Conservation (phyloP, 768 basidiomycete species). For the Lactifluus echinatus region DNA sequence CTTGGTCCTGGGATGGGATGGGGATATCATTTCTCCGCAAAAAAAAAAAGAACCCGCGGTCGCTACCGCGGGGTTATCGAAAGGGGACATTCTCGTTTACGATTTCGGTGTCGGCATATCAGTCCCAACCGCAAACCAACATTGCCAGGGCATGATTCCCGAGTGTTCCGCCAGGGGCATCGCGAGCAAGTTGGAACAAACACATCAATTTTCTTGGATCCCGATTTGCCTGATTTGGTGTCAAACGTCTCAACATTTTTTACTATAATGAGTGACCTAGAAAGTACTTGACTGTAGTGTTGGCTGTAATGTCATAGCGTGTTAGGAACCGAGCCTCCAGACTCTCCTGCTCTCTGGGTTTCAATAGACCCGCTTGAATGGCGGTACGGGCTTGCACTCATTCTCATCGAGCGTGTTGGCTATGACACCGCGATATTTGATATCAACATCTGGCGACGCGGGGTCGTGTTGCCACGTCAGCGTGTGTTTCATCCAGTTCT, state of each 20-base stretch:
- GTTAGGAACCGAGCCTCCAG: background rate
- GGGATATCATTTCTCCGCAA: no score
- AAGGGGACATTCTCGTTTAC: no score
- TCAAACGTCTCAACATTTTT: background rate
- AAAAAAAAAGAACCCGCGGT: no score
- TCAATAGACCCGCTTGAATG: constrained; percentile 94
- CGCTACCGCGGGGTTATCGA: no score
- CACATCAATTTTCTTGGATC: background rate
- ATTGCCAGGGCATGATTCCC: no score
- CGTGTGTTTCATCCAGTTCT: constrained; percentile 91
- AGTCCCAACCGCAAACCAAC: background rate
- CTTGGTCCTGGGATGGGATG: no score
- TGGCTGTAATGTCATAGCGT: background rate
- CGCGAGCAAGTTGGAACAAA: background rate
- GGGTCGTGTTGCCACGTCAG: constrained; percentile 85
- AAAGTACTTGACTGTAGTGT: background rate
- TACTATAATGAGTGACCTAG: background rate
- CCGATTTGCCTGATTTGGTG: background rate
- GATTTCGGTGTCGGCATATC: background rate
- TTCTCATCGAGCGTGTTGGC: constrained; percentile 83
- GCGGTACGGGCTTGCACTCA: constrained; percentile 95
- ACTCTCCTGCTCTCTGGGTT: background rate
- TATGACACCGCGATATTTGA: constrained; percentile 87
- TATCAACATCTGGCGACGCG: constrained; percentile 70
- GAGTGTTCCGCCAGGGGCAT: background rate